Base-by-base conservation (phyloP, 2,329 filamentous ascomycete species). In the Fusarium nisikadoi region DNA sequence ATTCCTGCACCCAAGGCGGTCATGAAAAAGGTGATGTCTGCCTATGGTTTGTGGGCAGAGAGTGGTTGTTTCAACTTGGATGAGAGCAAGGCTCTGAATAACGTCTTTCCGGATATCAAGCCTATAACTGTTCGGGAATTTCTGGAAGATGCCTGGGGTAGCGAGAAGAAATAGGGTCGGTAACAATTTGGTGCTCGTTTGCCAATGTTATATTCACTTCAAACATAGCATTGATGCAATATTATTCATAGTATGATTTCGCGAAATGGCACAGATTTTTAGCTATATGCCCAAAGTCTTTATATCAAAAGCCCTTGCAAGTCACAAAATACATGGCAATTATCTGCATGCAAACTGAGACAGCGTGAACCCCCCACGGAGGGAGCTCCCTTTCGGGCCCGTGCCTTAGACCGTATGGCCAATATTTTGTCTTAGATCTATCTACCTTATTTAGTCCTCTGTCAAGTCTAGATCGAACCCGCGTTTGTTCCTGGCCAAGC, bases 31-130 rank as follows among this genome's bases (percentile, higher is more conserved):
- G 41, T 31, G 0, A 52, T 62, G 49, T 33, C 56, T 14, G 49
- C 42, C 3, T 67, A 67, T 16, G 31, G 43, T 6, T 16, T 53
- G 7, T 62, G 41, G 50, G 13, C 19, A 25, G 62, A 41, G 7
- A 39, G n/a, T 9, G 46, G 33, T 11, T 29, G n/a, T 3, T 66
- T 65, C n/a, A n/a, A 58, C 19, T n/a, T 68, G 29, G 19, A 43
- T n/a, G 38, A 65, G n/a, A 49, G 33, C 5, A 45, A 13, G 23
- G 27, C 33, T 5, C 17, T 67, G 29, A 54, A 68, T 8, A 38
- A 71, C 8, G 20, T 9, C 16, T 63, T 63, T 2, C 46, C 36
- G 16, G 25, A 67, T 29, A 62, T 42, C 11, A 58, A 58, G 17
- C 42, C 25, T 4, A 3, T 49, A 3, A 55, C 25, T 20, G 29